phyloP scores from a whole-genome alignment of 257 asterid genomes.

The Mitragyna speciosa region DNA sequence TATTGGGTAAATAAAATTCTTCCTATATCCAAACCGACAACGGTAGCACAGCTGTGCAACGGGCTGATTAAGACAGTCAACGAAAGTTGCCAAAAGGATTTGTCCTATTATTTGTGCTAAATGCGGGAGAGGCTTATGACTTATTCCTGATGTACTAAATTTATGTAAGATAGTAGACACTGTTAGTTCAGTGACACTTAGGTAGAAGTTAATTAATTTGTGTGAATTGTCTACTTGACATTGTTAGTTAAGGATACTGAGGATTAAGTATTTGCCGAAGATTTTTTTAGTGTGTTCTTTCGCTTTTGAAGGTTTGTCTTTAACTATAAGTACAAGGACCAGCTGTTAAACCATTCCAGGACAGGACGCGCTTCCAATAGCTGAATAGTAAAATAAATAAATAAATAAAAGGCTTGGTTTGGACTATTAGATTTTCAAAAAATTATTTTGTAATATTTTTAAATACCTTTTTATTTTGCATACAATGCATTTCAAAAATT shows the following conservation, averaged over 20 bases:
- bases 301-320: not conserved
- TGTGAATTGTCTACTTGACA: no score
- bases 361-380: conserved; percentile 3
- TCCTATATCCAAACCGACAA: not conserved
- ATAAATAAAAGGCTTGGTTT: no score
- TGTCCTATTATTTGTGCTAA: not conserved
- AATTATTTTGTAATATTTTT: no score
- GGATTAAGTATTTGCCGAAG: not conserved
- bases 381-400: not conserved
- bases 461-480: no score
- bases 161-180: not conserved
- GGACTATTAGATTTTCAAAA: no score
- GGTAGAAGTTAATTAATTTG: no score
- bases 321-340: not conserved
- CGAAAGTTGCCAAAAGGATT: not conserved
- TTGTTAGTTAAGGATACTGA: no score
- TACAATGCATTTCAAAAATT: no score
- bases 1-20: no score
- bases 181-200: no score
- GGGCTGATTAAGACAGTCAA: not conserved
- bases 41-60: not conserved
- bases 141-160: not conserved
- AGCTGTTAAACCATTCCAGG: not conserved
- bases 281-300: not conserved
- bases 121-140: not conserved